A percentile compares a stretch with the other conserved stretches of the same genome.
These are phyloP conservation scores for Phytophthora idaei DNA, from an alignment of 352 stramenopile genomes.

Conservation along the genomic window DNA sequence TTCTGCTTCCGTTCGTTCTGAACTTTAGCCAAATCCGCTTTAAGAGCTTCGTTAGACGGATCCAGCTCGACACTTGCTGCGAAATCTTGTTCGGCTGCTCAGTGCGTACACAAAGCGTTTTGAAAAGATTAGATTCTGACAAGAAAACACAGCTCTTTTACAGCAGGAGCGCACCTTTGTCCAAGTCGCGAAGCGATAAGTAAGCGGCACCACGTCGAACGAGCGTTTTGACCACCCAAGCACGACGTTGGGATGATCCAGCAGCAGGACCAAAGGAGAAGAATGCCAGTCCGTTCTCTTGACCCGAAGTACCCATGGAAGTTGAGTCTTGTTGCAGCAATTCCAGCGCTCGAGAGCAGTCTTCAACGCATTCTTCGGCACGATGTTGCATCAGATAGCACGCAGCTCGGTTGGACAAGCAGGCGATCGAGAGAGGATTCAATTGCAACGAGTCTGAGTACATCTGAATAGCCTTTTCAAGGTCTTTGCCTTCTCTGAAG, in stretches of 20 bases:
- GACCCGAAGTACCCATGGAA: neutral
- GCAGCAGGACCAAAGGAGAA: conserved; percentile 59
- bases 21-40: conserved; percentile 52
- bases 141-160: neutral
- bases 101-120: neutral
- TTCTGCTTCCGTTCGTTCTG: conserved; percentile 25
- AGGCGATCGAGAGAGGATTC: conserved; percentile 68
- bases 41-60: conserved; percentile 56
- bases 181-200: conserved; percentile 38
- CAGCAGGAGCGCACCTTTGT: conserved; percentile 40
- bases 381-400: conserved; percentile 65
- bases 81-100: conserved; percentile 62
- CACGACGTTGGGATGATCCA: conserved; percentile 60
- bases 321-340: conserved; percentile 54
- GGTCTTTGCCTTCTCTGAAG: conserved; percentile 44
- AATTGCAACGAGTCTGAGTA: conserved; percentile 68
- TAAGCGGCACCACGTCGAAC: conserved; percentile 67
- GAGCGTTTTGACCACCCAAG: conserved; percentile 81
- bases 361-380: conserved; percentile 54
- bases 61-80: conserved; percentile 63
- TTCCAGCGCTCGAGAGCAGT: conserved; percentile 62
- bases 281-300: conserved; percentile 47
- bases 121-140: neutral
- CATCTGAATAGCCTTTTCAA: conserved; percentile 48
- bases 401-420: conserved; percentile 76